Evolutionary conservation across 2,329 filamentous ascomycete species (phyloP).

Genomic region (Fusarium annulatum): DNA sequence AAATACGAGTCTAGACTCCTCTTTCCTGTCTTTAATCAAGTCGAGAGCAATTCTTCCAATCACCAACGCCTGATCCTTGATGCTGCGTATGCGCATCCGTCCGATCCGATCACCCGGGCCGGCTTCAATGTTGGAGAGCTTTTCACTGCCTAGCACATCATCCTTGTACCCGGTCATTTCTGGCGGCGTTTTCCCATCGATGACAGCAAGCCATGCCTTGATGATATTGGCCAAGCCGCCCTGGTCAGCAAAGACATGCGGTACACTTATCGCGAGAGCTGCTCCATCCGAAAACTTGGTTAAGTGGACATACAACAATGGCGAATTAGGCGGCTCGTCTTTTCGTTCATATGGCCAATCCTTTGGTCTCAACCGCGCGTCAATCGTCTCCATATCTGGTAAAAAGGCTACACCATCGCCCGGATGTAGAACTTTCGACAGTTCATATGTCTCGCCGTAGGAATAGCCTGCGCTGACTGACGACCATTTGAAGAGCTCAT

Average conservation of each 20-base stretch:
- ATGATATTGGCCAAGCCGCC: slow-evolving; percentile 4
- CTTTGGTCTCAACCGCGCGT: neutral
- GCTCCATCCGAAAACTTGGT: slow-evolving; percentile 1
- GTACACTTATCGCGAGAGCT: neutral
- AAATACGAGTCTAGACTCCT: neutral
- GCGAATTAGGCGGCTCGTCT: neutral
- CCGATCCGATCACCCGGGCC: neutral
- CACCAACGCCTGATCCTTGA: neutral
- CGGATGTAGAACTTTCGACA: neutral
- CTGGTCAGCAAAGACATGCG: slow-evolving; percentile 15
- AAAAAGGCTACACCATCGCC: neutral
- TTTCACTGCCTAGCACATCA: neutral
- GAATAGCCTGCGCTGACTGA: neutral
- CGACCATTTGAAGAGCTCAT: slow-evolving; percentile 14
- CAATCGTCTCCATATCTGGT: neutral
- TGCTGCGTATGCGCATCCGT: neutral
- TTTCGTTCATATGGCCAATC: slow-evolving; percentile 20
- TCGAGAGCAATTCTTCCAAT: neutral
- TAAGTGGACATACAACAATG: slow-evolving; percentile 8
- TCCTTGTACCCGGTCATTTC: neutral
- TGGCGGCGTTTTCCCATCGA: neutral
- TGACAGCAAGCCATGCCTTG: slow-evolving; percentile 5
- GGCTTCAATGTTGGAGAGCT: neutral
- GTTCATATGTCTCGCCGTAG: neutral
- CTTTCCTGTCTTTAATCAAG: neutral